Conservation (phyloP, 352 stramenopile genomes). For the Globisporangium nagaii region DNA sequence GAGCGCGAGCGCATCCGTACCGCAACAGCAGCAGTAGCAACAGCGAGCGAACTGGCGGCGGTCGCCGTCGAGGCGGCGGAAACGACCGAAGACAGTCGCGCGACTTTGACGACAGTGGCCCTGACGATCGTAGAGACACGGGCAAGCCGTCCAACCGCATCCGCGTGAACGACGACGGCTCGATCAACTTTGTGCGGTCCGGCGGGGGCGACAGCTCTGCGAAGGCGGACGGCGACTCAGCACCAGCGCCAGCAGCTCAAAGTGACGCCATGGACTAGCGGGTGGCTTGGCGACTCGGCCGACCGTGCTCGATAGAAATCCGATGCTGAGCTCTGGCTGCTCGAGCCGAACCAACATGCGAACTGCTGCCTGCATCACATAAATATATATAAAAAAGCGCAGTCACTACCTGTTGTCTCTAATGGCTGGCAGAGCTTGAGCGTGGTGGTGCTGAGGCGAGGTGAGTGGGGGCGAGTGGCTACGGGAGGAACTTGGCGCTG, state of each 20-base stretch:
- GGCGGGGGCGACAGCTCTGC: background rate
- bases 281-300: no score
- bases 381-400: no score
- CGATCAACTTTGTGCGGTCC: slow-evolving; percentile 48
- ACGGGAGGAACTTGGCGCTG: slow-evolving; percentile 58
- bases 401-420: no score
- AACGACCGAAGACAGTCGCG: slow-evolving; percentile 2
- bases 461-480: no score
- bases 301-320: no score
- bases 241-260: background rate
- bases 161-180: slow-evolving; percentile 55
- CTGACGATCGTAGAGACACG: slow-evolving; percentile 11
- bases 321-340: no score
- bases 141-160: slow-evolving; percentile 49
- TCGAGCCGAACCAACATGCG: no score
- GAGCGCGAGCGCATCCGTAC: slow-evolving; percentile 42
- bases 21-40: slow-evolving; percentile 19
- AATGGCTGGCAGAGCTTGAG: no score
- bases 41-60: slow-evolving; percentile 10
- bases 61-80: slow-evolving; percentile 1
- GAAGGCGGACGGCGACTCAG: background rate
- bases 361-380: no score
- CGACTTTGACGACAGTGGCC: slow-evolving; percentile 13
- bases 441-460: no score
- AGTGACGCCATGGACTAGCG: background rate